These are phyloP conservation scores for Mortierella sp. DNA, from an alignment of 371 early-diverging fungal genomes.

Conservation along the genomic window DNA sequence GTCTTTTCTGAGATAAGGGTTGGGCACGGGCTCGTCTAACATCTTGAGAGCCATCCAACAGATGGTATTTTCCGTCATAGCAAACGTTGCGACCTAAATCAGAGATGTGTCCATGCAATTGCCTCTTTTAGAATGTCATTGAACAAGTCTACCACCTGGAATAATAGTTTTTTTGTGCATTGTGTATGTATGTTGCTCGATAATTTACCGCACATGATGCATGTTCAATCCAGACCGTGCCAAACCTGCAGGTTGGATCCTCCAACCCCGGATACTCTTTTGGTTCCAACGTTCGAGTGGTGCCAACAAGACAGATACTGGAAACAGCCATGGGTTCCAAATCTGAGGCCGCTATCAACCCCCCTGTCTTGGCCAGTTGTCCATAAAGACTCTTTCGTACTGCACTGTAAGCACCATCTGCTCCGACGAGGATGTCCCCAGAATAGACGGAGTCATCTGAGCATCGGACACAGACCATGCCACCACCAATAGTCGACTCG, in stretches of 20 bases:
- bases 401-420: not conserved
- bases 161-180: too few relatives aligned
- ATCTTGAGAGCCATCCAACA: not conserved
- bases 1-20: not conserved
- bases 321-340: too few relatives aligned
- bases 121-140: too few relatives aligned
- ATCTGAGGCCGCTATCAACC: too few relatives aligned
- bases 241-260: not conserved
- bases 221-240: not conserved
- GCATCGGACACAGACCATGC: slow-evolving; percentile 1
- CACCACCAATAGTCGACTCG: not conserved
- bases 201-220: not conserved
- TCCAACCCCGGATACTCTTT: not conserved
- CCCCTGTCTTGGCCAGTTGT: too few relatives aligned
- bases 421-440: not conserved
- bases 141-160: too few relatives aligned
- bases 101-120: not conserved
- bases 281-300: not conserved
- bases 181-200: too few relatives aligned
- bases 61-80: not conserved
- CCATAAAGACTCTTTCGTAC: not conserved
- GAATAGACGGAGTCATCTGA: not conserved
- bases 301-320: not conserved
- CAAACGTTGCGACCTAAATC: not conserved
- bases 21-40: not conserved